A percentile compares a stretch with the other conserved stretches of the same genome.
Evolutionary conservation across 139 green algal genomes (phyloP).

Genomic region (Chlamydomonas schloesseri): DNA sequence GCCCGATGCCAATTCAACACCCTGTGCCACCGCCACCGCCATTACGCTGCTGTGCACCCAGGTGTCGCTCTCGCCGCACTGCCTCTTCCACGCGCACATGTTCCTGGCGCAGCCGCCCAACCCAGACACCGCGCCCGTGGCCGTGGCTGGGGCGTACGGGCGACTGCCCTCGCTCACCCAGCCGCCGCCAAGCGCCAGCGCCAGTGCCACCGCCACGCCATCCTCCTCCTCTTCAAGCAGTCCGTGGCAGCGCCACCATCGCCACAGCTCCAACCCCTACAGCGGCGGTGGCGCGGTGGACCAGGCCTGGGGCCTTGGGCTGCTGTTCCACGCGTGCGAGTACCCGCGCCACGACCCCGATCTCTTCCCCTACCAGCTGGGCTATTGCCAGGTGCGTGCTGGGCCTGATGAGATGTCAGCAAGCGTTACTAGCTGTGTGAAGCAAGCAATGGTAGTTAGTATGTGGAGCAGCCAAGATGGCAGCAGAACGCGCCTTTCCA

Average conservation of each 20-base stretch:
- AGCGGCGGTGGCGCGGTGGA: too few species aligned
- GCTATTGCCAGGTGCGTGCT: conserved; percentile 34
- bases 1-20: too few species aligned
- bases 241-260: not conserved
- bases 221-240: too few species aligned
- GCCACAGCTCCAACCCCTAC: not conserved
- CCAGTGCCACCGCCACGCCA: not conserved
- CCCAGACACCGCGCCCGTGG: not conserved
- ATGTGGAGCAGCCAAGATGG: too few species aligned
- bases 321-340: conserved; percentile 59
- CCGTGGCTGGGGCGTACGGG: too few species aligned
- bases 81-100: conserved; percentile 61
- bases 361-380: conserved; percentile 49
- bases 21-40: not conserved
- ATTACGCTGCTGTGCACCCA: not conserved
- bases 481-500: too few species aligned
- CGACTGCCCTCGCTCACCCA: too few species aligned
- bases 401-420: too few species aligned
- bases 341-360: conserved; percentile 42
- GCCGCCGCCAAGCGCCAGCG: not conserved
- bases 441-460: too few species aligned
- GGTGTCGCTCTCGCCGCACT: conserved; percentile 21
- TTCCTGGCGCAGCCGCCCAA: conserved; percentile 16
- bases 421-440: too few species aligned
- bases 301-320: conserved; percentile 6